Conservation (phyloP, 2,329 filamentous ascomycete species). For the Scleromitrula shiraiana region DNA sequence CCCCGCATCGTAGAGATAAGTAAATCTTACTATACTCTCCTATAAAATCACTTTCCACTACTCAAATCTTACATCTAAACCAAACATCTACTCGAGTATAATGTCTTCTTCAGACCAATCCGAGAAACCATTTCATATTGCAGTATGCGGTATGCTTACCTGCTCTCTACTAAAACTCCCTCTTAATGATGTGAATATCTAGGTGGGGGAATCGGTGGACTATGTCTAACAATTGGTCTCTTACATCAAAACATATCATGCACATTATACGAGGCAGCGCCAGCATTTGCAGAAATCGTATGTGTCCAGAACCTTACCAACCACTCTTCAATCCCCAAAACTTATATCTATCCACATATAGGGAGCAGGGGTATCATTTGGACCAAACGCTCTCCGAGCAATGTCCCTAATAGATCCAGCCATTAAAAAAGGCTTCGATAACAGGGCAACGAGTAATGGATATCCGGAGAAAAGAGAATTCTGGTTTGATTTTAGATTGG, state of each 20-base stretch:
- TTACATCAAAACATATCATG: conserved; percentile 24
- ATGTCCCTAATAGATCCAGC: conserved; percentile 26
- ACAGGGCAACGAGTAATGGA: conserved; percentile 20
- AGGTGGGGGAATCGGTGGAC: conserved; percentile 28
- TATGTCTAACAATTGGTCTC: conserved; percentile 26
- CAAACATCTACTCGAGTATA: not conserved
- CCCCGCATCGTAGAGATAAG: too few relatives aligned
- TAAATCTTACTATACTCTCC: too few relatives aligned
- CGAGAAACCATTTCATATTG: conserved; percentile 26
- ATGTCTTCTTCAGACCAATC: conserved; percentile 15
- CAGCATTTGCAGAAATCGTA: conserved; percentile 27
- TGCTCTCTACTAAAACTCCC: not conserved
- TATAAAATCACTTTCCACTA: not conserved
- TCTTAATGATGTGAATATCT: not conserved
- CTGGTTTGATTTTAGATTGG: conserved; percentile 27
- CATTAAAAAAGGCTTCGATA: conserved; percentile 22
- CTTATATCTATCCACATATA: not conserved
- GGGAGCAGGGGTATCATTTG: conserved; percentile 27
- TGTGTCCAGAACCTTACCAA: not conserved
- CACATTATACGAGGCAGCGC: conserved; percentile 26
- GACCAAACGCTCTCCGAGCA: conserved; percentile 25
- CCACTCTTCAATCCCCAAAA: not conserved
- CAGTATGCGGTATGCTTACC: conserved; percentile 21
- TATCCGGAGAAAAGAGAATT: conserved; percentile 19
- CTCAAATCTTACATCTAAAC: not conserved